Conservation (phyloP, 169 alveolate species). For the Perkinsus marinus region DNA sequence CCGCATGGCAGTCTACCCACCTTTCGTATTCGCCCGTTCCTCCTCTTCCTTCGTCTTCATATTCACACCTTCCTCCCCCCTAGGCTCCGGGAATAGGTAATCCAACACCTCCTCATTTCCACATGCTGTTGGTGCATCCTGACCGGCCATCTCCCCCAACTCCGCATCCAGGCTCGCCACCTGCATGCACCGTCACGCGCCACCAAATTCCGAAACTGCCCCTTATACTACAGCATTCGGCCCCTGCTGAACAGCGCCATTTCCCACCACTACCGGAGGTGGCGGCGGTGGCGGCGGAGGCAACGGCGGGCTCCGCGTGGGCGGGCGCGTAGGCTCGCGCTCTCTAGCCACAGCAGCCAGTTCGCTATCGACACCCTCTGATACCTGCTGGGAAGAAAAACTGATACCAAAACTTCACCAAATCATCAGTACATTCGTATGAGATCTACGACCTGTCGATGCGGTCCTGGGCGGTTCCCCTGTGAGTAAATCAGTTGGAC, state of each 20-base stretch:
- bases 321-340: not conserved
- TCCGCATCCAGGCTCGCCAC: not conserved
- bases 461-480: not conserved
- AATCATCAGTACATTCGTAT: not conserved
- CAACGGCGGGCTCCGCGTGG: not conserved
- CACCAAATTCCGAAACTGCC: not conserved
- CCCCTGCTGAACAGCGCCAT: too few species aligned
- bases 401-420: too few species aligned
- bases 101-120: not conserved
- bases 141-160: not conserved
- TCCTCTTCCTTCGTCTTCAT: not conserved
- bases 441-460: not conserved
- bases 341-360: not conserved
- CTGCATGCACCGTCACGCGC: not conserved
- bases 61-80: not conserved
- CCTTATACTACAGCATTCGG: not conserved
- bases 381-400: not conserved
- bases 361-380: not conserved
- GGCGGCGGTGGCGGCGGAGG: not conserved
- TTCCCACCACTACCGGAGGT: not conserved
- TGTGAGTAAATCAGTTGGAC: not conserved
- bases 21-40: not conserved
- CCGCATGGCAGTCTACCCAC: not conserved
- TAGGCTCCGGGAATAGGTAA: not conserved
- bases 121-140: not conserved